phyloP scores from a whole-genome alignment of 129 eudicot species.

The Artemisia argyi region DNA sequence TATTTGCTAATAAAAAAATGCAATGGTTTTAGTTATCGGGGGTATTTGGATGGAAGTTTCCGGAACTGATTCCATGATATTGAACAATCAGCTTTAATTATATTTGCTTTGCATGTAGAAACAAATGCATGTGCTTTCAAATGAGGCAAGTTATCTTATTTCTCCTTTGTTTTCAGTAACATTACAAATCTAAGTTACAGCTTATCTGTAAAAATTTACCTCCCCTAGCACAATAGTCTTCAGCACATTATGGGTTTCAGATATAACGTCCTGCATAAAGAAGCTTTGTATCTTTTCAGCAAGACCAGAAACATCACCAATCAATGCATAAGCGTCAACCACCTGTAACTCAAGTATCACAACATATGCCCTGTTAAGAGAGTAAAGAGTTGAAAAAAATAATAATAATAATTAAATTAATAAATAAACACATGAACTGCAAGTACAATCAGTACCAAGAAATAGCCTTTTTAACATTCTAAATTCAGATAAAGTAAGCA shows the following conservation, averaged over 20 bases:
- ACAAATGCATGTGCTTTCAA: not conserved
- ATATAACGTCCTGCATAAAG: conserved; percentile 97
- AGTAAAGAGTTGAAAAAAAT: conserved; percentile 75
- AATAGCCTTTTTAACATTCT: conserved; percentile 3
- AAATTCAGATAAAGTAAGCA: not conserved
- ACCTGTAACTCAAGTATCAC: conserved; percentile 62
- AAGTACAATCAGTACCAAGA: not conserved
- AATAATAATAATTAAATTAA: no score
- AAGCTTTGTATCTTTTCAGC: conserved; percentile 98
- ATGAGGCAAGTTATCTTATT: not conserved
- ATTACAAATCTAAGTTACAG: not conserved
- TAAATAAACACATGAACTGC: not conserved
- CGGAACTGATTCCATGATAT: conserved; percentile 9
- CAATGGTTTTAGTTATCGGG: conserved; percentile 15
- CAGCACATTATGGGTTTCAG: conserved; percentile 72
- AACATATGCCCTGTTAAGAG: conserved; percentile 32
- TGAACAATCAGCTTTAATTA: conserved; percentile 5
- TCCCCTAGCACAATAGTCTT: conserved; percentile 73
- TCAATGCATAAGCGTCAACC: conserved; percentile 96
- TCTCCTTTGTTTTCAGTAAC: conserved; percentile 1
- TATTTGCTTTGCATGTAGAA: no score
- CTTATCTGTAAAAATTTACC: conserved; percentile 39
- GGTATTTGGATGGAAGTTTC: not conserved
- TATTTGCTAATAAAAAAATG: conserved; percentile 12
- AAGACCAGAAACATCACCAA: conserved; percentile 97